Conservation (phyloP, 1,139 yeast species). For the Fermentozyma sake region DNA sequence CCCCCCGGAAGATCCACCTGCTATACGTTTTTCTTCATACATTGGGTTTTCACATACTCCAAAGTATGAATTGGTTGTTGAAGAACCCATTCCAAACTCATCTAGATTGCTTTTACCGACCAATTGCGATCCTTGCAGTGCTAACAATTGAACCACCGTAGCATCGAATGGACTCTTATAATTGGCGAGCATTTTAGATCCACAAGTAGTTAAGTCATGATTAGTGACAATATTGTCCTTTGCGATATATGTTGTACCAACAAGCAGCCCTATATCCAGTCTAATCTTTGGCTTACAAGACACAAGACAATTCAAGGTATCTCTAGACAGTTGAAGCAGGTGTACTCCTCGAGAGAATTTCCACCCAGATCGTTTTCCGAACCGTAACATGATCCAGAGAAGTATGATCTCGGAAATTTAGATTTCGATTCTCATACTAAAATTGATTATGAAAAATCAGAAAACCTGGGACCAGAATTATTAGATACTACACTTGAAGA, state of each 20-base stretch:
- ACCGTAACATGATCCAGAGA: too few relatives aligned
- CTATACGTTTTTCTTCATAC: constrained; percentile 37
- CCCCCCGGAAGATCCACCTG: constrained; percentile 97
- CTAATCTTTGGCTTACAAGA: constrained; percentile 1
- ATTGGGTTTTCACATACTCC: constrained; percentile 73
- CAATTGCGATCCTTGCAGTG: constrained; percentile 46
- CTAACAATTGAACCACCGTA: constrained; percentile 59
- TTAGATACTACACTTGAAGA: too few relatives aligned
- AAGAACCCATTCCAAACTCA: constrained; percentile 96
- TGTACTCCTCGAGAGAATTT: too few relatives aligned
- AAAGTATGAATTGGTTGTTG: constrained; percentile 50
- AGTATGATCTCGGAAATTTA: too few relatives aligned
- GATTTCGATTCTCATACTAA: too few relatives aligned
- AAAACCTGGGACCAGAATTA: too few relatives aligned
- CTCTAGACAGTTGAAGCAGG: too few relatives aligned
- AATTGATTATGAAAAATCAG: too few relatives aligned
- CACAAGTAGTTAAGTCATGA: constrained; percentile 68
- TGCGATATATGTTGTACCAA: constrained; percentile 15
- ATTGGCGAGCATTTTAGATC: constrained; percentile 53
- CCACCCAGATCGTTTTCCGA: too few relatives aligned
- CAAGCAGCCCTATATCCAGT: neutral
- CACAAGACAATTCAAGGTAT: constrained; percentile 3
- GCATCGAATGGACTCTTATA: constrained; percentile 80
- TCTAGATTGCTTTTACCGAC: constrained; percentile 91
- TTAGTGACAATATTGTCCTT: constrained; percentile 79